phyloP scores from a whole-genome alignment of 2,329 filamentous ascomycete genomes.

The Colletotrichum musicola region DNA sequence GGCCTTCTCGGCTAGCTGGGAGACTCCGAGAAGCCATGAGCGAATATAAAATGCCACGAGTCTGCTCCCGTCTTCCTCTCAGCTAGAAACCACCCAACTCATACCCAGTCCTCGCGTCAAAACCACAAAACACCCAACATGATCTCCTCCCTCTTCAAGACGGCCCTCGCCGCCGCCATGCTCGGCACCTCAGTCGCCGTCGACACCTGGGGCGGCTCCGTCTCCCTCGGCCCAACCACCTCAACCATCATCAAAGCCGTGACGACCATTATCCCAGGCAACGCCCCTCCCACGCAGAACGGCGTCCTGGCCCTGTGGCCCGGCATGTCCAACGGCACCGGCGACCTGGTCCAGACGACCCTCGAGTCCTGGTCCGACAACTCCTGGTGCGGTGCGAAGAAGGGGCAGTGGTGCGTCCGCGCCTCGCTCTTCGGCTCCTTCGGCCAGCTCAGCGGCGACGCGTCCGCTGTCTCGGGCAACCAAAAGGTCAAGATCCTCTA shows the following conservation, averaged over 20 bases:
- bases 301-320: slow-evolving; percentile 58
- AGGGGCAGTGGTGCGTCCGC: slow-evolving; percentile 55
- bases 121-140: not conserved
- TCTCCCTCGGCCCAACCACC: slow-evolving; percentile 30
- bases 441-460: slow-evolving; percentile 47
- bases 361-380: slow-evolving; percentile 56
- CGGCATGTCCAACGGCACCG: slow-evolving; percentile 59
- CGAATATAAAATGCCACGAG: not conserved
- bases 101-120: not conserved
- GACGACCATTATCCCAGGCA: slow-evolving; percentile 55
- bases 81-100: not conserved
- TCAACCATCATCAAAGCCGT: slow-evolving; percentile 52
- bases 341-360: slow-evolving; percentile 56
- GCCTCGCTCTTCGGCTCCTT: slow-evolving; percentile 49
- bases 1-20: not conserved
- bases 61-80: not conserved
- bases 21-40: not conserved
- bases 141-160: slow-evolving; percentile 9
- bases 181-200: slow-evolving; percentile 1
- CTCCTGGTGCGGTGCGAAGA: slow-evolving; percentile 54
- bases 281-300: slow-evolving; percentile 51
- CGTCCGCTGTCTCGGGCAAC: not conserved
- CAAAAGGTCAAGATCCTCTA: slow-evolving; percentile 37
- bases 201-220: slow-evolving; percentile 26
- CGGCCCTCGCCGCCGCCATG: slow-evolving; percentile 2